Conservation (phyloP, 2,329 filamentous ascomycete species). For the Didymella pomorum region DNA sequence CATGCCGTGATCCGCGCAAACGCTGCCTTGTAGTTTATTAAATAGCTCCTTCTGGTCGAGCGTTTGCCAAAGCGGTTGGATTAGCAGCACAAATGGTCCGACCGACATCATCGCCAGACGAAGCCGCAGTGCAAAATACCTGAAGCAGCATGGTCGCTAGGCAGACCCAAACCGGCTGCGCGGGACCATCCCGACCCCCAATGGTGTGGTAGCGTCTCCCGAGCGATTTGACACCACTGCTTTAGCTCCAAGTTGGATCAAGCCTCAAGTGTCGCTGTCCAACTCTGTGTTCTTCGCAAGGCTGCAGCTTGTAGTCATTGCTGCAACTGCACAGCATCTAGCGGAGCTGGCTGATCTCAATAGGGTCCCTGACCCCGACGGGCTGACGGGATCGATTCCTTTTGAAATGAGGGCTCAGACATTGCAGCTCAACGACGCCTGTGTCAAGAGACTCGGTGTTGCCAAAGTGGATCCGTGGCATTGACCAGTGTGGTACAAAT, state of each 20-base stretch:
- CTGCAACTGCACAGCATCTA: background rate
- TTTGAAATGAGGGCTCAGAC: constrained; percentile 20
- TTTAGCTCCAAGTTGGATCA: constrained; percentile 14
- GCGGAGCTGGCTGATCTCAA: constrained; percentile 6
- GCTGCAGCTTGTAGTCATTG: constrained; percentile 3
- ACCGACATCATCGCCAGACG: constrained; percentile 31
- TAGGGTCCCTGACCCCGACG: constrained; percentile 11
- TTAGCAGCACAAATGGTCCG: constrained; percentile 27
- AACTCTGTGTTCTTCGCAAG: constrained; percentile 6
- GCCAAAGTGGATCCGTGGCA: constrained; percentile 18
- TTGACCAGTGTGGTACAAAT: constrained; percentile 21
- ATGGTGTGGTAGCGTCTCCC: constrained; percentile 34
- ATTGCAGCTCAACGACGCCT: constrained; percentile 18
- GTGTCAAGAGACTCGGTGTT: constrained; percentile 11
- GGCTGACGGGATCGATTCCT: constrained; percentile 14
- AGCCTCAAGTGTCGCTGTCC: constrained; percentile 22
- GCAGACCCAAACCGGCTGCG: constrained; percentile 28
- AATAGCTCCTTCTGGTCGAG: constrained; percentile 27
- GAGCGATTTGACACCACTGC: constrained; percentile 24
- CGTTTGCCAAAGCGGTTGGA: constrained; percentile 32
- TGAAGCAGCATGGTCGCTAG: constrained; percentile 30
- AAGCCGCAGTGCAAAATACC: constrained; percentile 25
- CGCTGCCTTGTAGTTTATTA: constrained; percentile 31
- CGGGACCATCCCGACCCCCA: constrained; percentile 33
- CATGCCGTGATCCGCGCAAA: constrained; percentile 36